Percentiles rank a stretch among this genome's conserved stretches.
These are phyloP conservation scores for Mycosarcoma mackinlayi DNA, from an alignment of 1,284 basidiomycete genomes.

Conservation along the genomic window DNA sequence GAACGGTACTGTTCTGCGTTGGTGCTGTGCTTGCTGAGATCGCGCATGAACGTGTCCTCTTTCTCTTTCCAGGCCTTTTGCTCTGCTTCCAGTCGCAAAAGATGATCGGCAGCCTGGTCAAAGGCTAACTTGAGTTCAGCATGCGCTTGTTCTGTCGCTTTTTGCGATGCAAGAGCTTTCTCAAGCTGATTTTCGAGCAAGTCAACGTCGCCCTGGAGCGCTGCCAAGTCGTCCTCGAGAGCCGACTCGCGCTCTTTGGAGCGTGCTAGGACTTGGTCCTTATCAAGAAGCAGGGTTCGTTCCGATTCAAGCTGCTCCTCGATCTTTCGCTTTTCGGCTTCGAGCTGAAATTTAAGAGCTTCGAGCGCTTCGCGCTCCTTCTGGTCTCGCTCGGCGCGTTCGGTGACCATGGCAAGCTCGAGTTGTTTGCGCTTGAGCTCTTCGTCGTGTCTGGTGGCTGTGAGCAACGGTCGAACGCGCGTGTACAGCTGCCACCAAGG, in stretches of 20 bases:
- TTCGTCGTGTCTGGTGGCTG: conserved; percentile 91
- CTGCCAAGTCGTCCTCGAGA: conserved; percentile 84
- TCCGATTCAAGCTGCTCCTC: conserved; percentile 86
- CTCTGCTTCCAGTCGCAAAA: conserved; percentile 81
- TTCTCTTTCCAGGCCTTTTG: conserved; percentile 76
- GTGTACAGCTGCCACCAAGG: conserved; percentile 99
- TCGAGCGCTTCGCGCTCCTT: conserved; percentile 61
- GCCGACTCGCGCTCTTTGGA: conserved; percentile 86
- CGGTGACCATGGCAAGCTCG: conserved; percentile 76
- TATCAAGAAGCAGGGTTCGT: conserved; percentile 81
- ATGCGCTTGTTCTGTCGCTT: conserved; percentile 73
- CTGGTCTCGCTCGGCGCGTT: conserved; percentile 64
- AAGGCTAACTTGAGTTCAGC: conserved; percentile 78
- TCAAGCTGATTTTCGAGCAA: conserved; percentile 86
- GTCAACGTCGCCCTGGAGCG: conserved; percentile 85
- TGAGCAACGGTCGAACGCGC: conserved; percentile 88
- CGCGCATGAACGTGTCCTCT: conserved; percentile 70
- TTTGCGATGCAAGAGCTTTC: conserved; percentile 73
- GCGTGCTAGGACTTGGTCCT: conserved; percentile 84
- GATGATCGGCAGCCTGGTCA: conserved; percentile 83
- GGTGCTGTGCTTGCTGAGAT: conserved; percentile 50
- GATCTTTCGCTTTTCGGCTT: conserved; percentile 70
- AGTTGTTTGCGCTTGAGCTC: conserved; percentile 88
- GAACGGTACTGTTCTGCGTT: conserved; percentile 46
- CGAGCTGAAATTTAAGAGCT: conserved; percentile 57